These are phyloP conservation scores for Bolboschoenus planiculmis DNA, from an alignment of 176 grass and related monocot genomes.

Conservation along the genomic window DNA sequence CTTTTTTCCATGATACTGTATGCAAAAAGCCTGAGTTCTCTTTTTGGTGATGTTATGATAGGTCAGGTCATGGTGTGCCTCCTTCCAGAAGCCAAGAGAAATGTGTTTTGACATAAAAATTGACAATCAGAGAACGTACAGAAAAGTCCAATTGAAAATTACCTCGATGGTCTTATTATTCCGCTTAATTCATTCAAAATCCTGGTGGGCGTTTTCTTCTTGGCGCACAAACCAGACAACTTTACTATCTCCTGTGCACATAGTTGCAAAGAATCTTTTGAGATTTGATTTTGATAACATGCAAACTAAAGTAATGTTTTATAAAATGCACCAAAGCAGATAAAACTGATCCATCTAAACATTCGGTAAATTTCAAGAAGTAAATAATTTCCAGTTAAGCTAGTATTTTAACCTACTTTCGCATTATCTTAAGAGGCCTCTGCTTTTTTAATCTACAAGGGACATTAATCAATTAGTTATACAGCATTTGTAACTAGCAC, in stretches of 20 bases:
- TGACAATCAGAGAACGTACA: not conserved
- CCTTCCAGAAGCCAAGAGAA: conserved; percentile 5
- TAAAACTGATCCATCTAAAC: not conserved
- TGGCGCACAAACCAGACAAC: conserved; percentile 39
- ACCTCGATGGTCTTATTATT: conserved; percentile 60
- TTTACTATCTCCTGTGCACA: conserved; percentile 50
- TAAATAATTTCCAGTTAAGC: not conserved
- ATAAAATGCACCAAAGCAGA: not conserved
- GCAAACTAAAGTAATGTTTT: not conserved
- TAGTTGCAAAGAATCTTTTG: conserved; percentile 1
- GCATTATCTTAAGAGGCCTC: not conserved
- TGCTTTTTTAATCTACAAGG: not conserved
- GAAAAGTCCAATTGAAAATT: conserved; percentile 1
- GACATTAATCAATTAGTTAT: not conserved
- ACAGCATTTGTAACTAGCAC: not conserved
- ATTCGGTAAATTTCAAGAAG: not conserved
- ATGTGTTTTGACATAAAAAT: not conserved
- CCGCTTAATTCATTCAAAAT: conserved; percentile 64
- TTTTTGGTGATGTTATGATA: no score
- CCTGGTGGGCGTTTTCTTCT: conserved; percentile 45
- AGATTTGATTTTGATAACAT: not conserved
- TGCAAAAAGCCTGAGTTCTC: no score
- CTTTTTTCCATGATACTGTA: not conserved
- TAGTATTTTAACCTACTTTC: not conserved
- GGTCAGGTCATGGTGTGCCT: not conserved